Evolutionary conservation across 2,329 filamentous ascomycete species (phyloP), one percentile per base, ranked within the genome.

Genomic region (Colletotrichum cordylinicola): DNA sequence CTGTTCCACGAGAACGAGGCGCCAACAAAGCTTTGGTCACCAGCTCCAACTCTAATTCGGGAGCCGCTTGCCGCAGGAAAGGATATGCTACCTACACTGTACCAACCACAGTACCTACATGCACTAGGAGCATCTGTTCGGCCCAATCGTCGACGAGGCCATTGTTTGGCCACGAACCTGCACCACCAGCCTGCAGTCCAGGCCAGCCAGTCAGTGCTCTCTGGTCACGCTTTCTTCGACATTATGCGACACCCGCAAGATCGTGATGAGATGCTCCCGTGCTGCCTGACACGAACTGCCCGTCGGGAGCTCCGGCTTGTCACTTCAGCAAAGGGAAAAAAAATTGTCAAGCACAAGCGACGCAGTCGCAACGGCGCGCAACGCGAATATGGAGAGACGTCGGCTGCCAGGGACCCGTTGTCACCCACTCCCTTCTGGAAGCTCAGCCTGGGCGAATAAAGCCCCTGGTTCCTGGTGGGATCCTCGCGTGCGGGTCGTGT

Each of bases 1-100:
- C n/a, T 52, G 39, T 58, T 52, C 67, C 67, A 68, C 39, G 56
- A 72, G 52, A 55, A 52, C 43, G 43, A 52, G 43, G 43, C 43
- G 43, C 43, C 39, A 67, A 39, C 33, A 60, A 58, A 55, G 73
- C 70, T 75, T 73, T 75, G 73, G 70, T 48, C 73, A 75, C 73
- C 73, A 35, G 73, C 69, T 75, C 70, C 64, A 75, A 75, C 73
- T 73, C 70, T 75, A 75, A 67, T 73, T 48, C 16, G 56, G 67
- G 35, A 48, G 37, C 56, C 37, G 56, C 37, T 21, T 52, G 56
- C 67, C 56, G 52, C 61, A 64, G 33, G 15, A 64, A 27, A 43
- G 8, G 33, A 39, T 37, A 29, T 33, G 27, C 31, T 21, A 12
- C 29, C 29, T 33, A n/a, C n/a, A n/a, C n/a, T n/a, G n/a, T n/a